phyloP scores from a whole-genome alignment of 352 stramenopile genomes.

The Thraustochytrium striatum region DNA sequence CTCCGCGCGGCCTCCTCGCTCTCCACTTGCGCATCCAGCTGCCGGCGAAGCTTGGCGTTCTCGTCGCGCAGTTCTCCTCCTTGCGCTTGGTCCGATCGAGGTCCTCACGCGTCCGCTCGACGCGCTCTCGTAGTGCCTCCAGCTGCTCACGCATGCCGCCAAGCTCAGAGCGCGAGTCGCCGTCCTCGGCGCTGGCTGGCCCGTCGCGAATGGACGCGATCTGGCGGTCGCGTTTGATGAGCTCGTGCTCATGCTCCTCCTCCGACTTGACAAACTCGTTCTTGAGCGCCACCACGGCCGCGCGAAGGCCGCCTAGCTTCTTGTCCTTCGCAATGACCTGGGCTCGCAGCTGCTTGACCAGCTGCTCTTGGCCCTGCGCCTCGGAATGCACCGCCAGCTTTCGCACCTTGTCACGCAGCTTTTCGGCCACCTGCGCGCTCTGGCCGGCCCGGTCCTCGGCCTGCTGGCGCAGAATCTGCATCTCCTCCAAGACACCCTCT shows the following conservation, averaged over 20 bases:
- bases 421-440: slow-evolving; percentile 18
- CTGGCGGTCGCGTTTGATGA: slow-evolving; percentile 7
- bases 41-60: slow-evolving; percentile 41
- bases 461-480: slow-evolving; percentile 15
- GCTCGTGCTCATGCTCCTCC: slow-evolving; percentile 45
- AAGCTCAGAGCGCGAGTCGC: neutral
- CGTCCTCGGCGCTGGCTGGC: neutral
- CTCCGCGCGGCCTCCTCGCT: slow-evolving; percentile 56
- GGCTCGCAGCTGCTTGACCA: slow-evolving; percentile 31
- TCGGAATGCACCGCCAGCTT: slow-evolving; percentile 7
- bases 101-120: slow-evolving; percentile 16
- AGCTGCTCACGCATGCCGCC: slow-evolving; percentile 21
- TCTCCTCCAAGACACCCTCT: slow-evolving; percentile 18
- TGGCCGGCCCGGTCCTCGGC: slow-evolving; percentile 33
- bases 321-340: slow-evolving; percentile 40
- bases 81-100: slow-evolving; percentile 14
- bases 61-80: slow-evolving; percentile 45
- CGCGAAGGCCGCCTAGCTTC: slow-evolving; percentile 31
- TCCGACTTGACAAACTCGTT: slow-evolving; percentile 49
- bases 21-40: slow-evolving; percentile 64
- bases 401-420: neutral
- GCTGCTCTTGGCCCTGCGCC: slow-evolving; percentile 3
- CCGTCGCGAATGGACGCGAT: neutral
- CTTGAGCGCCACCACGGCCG: slow-evolving; percentile 40
- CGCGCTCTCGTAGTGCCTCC: neutral